Percentiles rank a stretch among this genome's conserved stretches.
Conservation (phyloP, 768 basidiomycete genomes). For the Collybiopsis luxurians region DNA sequence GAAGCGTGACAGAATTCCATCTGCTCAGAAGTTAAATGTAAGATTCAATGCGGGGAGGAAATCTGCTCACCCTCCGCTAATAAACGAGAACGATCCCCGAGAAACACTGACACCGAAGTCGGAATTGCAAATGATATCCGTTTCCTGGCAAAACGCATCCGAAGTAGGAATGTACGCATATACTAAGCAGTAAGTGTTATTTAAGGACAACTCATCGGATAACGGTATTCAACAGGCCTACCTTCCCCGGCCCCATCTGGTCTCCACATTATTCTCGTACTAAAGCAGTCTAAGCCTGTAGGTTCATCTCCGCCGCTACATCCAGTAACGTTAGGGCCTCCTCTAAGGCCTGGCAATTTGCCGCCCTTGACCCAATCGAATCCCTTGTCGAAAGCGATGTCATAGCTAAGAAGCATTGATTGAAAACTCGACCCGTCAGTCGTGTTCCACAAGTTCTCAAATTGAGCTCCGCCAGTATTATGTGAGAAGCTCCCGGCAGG, state of each 20-base stretch:
- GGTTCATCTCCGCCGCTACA: constrained; percentile 70
- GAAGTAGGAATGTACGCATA: constrained; percentile 78
- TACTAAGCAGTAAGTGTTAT: constrained; percentile 36
- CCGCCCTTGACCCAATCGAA: constrained; percentile 77
- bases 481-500: constrained; percentile 58
- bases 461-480: constrained; percentile 63
- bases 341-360: constrained; percentile 75
- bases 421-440: constrained; percentile 54
- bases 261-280: constrained; percentile 77
- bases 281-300: constrained; percentile 69
- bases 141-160: constrained; percentile 54
- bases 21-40: constrained; percentile 25
- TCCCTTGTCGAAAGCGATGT: constrained; percentile 47
- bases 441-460: constrained; percentile 66
- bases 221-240: constrained; percentile 25
- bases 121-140: constrained; percentile 59
- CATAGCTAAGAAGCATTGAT: constrained; percentile 52
- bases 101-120: constrained; percentile 78
- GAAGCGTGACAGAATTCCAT: constrained; percentile 71
- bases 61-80: constrained; percentile 55
- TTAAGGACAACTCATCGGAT: constrained; percentile 1
- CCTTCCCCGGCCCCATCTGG: constrained; percentile 64
- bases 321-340: constrained; percentile 58
- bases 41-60: constrained; percentile 6
- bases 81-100: constrained; percentile 64